Conservation (phyloP, 176 grass and related monocot genomes). For the Triticum urartu region DNA sequence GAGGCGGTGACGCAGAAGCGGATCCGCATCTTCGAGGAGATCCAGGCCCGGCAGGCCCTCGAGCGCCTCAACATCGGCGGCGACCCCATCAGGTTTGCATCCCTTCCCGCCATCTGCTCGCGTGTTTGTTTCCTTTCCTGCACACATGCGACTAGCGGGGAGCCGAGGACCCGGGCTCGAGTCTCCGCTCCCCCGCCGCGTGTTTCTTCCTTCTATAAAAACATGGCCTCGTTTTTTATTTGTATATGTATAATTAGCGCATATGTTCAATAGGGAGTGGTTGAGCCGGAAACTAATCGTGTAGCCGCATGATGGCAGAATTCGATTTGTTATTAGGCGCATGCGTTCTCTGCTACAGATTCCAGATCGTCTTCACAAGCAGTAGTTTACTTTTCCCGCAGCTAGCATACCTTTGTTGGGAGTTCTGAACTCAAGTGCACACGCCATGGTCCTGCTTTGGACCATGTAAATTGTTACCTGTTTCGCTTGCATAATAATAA, state of each 20-base stretch:
- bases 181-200: too few relatives aligned
- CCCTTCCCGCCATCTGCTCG: background rate
- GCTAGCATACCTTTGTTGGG: background rate
- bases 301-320: background rate
- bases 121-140: background rate
- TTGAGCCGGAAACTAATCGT: background rate
- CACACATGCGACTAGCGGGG: background rate
- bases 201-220: too few relatives aligned
- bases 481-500: background rate
- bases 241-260: too few relatives aligned
- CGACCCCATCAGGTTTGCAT: constrained; percentile 43
- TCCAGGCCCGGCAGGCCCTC: constrained; percentile 54
- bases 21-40: constrained; percentile 62
- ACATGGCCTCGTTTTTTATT: too few relatives aligned
- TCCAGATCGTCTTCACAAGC: background rate
- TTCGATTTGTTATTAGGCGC: background rate
- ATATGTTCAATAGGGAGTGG: background rate
- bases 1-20: constrained; percentile 58
- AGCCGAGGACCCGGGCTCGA: too few relatives aligned
- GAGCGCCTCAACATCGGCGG: constrained; percentile 63
- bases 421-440: background rate
- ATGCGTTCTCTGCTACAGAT: background rate
- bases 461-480: background rate
- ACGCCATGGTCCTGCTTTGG: background rate
- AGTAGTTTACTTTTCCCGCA: background rate